Conservation (phyloP, 352 stramenopile species). For the Pythium aphanidermatum region DNA sequence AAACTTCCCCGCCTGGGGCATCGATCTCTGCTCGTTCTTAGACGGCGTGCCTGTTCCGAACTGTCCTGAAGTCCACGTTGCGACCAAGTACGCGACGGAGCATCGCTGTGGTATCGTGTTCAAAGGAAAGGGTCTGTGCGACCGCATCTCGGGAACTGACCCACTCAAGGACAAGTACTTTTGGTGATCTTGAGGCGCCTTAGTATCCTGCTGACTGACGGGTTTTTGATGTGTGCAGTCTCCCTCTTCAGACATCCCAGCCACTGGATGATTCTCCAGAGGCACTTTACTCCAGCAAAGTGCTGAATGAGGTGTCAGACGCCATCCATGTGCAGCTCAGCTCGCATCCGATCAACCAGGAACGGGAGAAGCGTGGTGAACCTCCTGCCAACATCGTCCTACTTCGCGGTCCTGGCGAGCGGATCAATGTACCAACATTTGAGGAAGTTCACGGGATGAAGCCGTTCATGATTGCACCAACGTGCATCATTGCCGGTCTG, state of each 20-base stretch:
- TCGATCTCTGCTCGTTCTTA: constrained; percentile 75
- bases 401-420: constrained; percentile 73
- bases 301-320: constrained; percentile 69
- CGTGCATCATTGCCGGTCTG: constrained; percentile 83
- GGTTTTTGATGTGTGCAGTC: constrained; percentile 36
- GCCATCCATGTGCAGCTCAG: constrained; percentile 59
- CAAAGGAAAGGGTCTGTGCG: constrained; percentile 66
- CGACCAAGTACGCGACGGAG: constrained; percentile 84
- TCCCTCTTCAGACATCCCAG: constrained; percentile 54
- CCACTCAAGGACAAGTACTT: constrained; percentile 85
- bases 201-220: constrained; percentile 3
- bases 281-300: constrained; percentile 68
- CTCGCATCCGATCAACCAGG: constrained; percentile 72
- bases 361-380: constrained; percentile 37
- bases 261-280: constrained; percentile 58
- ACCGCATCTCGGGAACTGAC: constrained; percentile 84
- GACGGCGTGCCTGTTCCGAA: constrained; percentile 47
- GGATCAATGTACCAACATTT: constrained; percentile 82
- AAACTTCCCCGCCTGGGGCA: constrained; percentile 79
- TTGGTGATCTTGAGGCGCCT: background rate
- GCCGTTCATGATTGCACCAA: constrained; percentile 86
- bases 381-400: constrained; percentile 83
- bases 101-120: constrained; percentile 86
- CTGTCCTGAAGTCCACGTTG: constrained; percentile 61
- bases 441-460: constrained; percentile 73